phyloP scores from a whole-genome alignment of 495 filamentous ascomycete species.

The Patellaria atrata region DNA sequence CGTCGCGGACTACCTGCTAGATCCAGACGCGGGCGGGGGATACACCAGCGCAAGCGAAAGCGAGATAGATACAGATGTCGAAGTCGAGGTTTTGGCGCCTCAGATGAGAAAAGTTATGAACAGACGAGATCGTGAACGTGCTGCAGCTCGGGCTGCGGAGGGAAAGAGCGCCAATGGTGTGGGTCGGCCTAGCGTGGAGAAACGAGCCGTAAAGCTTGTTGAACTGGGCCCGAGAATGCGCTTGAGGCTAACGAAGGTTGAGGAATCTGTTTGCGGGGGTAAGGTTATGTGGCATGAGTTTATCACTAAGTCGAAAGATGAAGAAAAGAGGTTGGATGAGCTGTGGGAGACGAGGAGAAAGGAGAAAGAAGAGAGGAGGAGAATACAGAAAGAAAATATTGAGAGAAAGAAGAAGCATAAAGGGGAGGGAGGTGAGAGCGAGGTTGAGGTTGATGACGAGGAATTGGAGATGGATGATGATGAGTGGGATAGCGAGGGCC shows the following conservation, averaged over 20 bases:
- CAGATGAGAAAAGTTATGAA: slow-evolving; percentile 55
- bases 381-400: slow-evolving; percentile 72
- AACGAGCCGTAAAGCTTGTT: slow-evolving; percentile 75
- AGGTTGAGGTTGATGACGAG: slow-evolving; percentile 28
- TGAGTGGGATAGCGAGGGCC: slow-evolving; percentile 46
- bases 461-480: slow-evolving; percentile 46
- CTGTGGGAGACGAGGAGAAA: slow-evolving; percentile 62
- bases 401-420: slow-evolving; percentile 63
- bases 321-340: slow-evolving; percentile 61
- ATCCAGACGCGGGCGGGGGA: slow-evolving; percentile 61
- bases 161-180: slow-evolving; percentile 20
- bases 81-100: slow-evolving; percentile 77
- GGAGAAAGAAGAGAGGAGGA: slow-evolving; percentile 69
- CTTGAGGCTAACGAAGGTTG: slow-evolving; percentile 84
- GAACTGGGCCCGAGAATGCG: slow-evolving; percentile 86
- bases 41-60: slow-evolving; percentile 88
- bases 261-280: slow-evolving; percentile 82
- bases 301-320: slow-evolving; percentile 64
- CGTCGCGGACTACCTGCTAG: slow-evolving; percentile 88
- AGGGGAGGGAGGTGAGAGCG: slow-evolving; percentile 35
- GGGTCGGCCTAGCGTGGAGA: slow-evolving; percentile 43
- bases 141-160: slow-evolving; percentile 16
- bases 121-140: slow-evolving; percentile 36
- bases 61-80: slow-evolving; percentile 85
- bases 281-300: slow-evolving; percentile 97